Percentiles rank a stretch among this genome's conserved stretches.
Conservation (phyloP, 1,284 basidiomycete genomes). For the Ganoderma sinense region DNA sequence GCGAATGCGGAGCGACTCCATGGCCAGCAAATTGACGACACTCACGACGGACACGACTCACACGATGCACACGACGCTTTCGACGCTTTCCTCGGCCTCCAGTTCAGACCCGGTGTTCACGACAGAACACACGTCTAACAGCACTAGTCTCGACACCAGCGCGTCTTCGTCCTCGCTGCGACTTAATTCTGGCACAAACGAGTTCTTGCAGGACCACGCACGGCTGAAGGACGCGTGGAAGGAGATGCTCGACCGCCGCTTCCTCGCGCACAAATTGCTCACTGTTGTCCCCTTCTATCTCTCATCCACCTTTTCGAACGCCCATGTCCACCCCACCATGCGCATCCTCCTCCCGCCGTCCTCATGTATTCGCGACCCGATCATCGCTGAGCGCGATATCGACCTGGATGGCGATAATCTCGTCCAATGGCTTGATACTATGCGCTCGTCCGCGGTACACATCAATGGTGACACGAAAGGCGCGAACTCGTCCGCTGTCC, state of each 20-base stretch:
- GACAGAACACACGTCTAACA: conserved; percentile 21
- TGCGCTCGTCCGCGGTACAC: conserved; percentile 22
- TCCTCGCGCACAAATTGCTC: conserved; percentile 61
- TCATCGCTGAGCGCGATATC: conserved; percentile 7
- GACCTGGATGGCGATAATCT: conserved; percentile 15
- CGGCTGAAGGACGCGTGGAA: conserved; percentile 71
- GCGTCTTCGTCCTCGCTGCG: conserved; percentile 17
- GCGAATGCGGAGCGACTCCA: conserved; percentile 24
- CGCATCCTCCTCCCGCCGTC: conserved; percentile 65
- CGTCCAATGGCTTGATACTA: conserved; percentile 22
- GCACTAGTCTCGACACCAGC: conserved; percentile 21
- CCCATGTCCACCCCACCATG: conserved; percentile 58
- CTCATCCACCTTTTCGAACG: conserved; percentile 61
- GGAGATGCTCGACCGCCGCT: conserved; percentile 67
- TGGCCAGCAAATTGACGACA: conserved; percentile 22
- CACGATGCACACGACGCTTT: conserved; percentile 7
- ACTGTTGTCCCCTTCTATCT: conserved; percentile 76
- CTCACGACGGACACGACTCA: conserved; percentile 6
- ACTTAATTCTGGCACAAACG: conserved; percentile 12
- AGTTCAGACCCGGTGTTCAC: conserved; percentile 19
- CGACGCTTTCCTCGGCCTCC: conserved; percentile 11
- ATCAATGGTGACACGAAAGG: conserved; percentile 14
- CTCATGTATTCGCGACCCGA: conserved; percentile 35
- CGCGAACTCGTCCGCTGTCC: conserved; percentile 15
- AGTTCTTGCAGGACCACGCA: conserved; percentile 67